These are phyloP conservation scores for Arachis hypogaea DNA, from an alignment of 306 rosid genomes.

Conservation along the genomic window DNA sequence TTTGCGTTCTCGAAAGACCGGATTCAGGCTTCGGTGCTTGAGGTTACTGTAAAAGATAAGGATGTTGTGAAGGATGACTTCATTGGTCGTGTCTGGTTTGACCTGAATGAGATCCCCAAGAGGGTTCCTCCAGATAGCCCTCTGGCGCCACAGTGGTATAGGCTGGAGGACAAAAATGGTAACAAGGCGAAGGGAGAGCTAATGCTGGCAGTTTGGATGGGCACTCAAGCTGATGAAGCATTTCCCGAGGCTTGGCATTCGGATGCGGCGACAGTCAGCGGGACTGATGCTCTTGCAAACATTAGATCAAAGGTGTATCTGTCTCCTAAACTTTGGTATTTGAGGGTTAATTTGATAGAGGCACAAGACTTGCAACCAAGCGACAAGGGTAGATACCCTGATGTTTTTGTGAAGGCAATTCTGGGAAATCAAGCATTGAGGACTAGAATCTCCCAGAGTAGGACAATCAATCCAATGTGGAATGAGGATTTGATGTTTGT, in stretches of 20 bases:
- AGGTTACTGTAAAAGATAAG: conserved; percentile 90
- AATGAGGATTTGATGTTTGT: conserved; percentile 97
- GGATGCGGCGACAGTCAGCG: conserved; percentile 88
- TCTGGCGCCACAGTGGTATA: conserved; percentile 92
- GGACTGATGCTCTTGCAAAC: conserved; percentile 81
- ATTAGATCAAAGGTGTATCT: conserved; percentile 93
- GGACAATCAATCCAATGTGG: conserved; percentile 94
- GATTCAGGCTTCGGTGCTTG: conserved; percentile 80
- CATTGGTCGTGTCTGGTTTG: conserved; percentile 78
- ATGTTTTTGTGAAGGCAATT: conserved; percentile 80
- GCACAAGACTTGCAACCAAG: conserved; percentile 84
- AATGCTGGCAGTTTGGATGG: conserved; percentile 99
- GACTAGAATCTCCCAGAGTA: conserved; percentile 74
- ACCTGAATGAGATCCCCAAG: conserved; percentile 85
- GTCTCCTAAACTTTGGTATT: conserved; percentile 97
- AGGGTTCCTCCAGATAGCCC: conserved; percentile 98
- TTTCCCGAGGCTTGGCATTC: conserved; percentile 99
- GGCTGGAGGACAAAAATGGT: conserved; percentile 74
- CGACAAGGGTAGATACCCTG: conserved; percentile 87
- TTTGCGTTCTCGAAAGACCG: conserved; percentile 91
- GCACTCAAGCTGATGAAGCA: conserved; percentile 97
- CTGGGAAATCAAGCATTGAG: conserved; percentile 79
- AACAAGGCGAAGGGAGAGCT: conserved; percentile 83
- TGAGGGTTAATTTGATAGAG: conserved; percentile 94
- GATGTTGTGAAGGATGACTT: conserved; percentile 89